Percentiles rank a stretch among this genome's conserved stretches.
These are phyloP conservation scores for Phaffia rhodozyma DNA, from an alignment of 1,284 basidiomycete genomes.

Conservation along the genomic window DNA sequence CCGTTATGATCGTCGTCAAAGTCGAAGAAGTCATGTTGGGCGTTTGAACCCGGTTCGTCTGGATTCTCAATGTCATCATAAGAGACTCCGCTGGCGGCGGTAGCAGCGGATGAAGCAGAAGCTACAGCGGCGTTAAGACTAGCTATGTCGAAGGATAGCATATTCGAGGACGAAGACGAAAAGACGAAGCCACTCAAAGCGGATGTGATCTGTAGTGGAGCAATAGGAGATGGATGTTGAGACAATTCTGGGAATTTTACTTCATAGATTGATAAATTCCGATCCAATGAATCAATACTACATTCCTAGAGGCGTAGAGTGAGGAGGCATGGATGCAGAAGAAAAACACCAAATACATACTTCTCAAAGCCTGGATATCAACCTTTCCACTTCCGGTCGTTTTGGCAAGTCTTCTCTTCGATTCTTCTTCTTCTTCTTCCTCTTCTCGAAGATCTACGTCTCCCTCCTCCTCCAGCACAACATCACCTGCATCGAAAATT, in stretches of 20 bases:
- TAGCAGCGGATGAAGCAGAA: slow-evolving; percentile 11
- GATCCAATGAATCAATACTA: too few relatives aligned
- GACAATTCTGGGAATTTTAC: too few relatives aligned
- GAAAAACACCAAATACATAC: slow-evolving; percentile 50
- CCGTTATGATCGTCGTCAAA: slow-evolving; percentile 64
- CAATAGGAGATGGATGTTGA: slow-evolving; percentile 41
- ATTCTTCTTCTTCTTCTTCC: slow-evolving; percentile 49
- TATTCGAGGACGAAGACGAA: slow-evolving; percentile 26
- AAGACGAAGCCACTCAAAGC: slow-evolving; percentile 73
- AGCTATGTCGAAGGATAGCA: slow-evolving; percentile 37
- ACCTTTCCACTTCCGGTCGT: slow-evolving; percentile 49
- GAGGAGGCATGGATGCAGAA: too few relatives aligned
- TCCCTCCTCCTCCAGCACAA: slow-evolving; percentile 39
- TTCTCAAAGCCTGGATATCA: slow-evolving; percentile 35
- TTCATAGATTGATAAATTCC: too few relatives aligned
- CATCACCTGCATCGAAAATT: slow-evolving; percentile 93
- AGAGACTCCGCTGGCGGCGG: slow-evolving; percentile 11
- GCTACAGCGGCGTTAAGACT: slow-evolving; percentile 28
- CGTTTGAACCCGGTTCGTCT: slow-evolving; percentile 28
- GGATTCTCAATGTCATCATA: slow-evolving; percentile 38
- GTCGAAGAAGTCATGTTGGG: slow-evolving; percentile 38
- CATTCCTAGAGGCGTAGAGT: too few relatives aligned
- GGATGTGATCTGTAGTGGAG: slow-evolving; percentile 61
- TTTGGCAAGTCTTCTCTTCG: slow-evolving; percentile 31
- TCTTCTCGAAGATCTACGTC: slow-evolving; percentile 50